Conservation (phyloP, 352 stramenopile species). For the Phytophthora boehmeriae region DNA sequence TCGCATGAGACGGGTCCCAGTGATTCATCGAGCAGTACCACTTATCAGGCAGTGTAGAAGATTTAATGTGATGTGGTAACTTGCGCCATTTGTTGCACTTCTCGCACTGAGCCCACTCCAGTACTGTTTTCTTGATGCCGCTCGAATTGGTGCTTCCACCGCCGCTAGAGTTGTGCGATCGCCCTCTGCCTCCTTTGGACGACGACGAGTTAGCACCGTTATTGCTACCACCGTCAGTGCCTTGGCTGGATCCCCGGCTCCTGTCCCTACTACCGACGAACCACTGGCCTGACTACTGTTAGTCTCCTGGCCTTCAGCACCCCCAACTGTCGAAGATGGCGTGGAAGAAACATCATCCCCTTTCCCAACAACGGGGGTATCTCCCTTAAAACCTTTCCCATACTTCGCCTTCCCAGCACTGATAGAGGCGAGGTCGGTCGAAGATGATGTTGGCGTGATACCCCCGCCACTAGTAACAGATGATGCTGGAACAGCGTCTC, state of each 20-base stretch:
- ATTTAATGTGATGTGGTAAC: conserved; percentile 91
- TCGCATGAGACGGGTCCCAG: conserved; percentile 88
- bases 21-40: conserved; percentile 98
- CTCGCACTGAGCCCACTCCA: conserved; percentile 97
- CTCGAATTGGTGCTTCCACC: conserved; percentile 8
- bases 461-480: conserved; percentile 10
- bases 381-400: conserved; percentile 28
- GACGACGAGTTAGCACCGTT: conserved; percentile 3
- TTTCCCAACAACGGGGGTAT: conserved; percentile 8
- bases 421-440: conserved; percentile 14
- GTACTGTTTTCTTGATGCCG: conserved; percentile 74
- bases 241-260: background rate
- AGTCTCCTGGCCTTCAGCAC: no score
- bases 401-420: conserved; percentile 32
- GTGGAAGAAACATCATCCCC: conserved; percentile 6
- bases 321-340: conserved; percentile 2
- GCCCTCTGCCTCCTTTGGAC: conserved; percentile 31
- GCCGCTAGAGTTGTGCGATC: conserved; percentile 4
- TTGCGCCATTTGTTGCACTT: conserved; percentile 97
- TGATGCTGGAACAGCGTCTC: conserved; percentile 15
- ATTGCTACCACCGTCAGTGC: conserved; percentile 4
- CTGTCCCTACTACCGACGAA: no score
- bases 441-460: conserved; percentile 26
- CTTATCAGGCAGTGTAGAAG: conserved; percentile 92
- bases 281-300: no score